Evolutionary conservation across 2,329 filamentous ascomycete genomes (phyloP).

Genomic region (Mollisia scopiformis): DNA sequence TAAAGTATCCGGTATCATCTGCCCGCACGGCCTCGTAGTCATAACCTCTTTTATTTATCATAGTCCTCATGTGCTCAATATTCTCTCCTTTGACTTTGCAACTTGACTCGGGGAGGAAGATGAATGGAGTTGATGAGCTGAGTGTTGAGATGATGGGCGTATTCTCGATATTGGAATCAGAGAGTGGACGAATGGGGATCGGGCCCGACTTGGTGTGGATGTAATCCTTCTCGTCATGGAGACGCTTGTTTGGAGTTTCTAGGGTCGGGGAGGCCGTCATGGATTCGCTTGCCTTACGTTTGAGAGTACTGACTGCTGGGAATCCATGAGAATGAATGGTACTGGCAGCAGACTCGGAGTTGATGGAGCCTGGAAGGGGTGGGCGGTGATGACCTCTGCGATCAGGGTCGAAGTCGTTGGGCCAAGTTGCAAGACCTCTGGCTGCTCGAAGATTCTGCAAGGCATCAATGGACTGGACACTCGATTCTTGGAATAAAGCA

Average conservation of each 20-base stretch:
- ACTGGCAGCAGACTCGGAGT: neutral
- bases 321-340: neutral
- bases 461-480: neutral
- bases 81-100: neutral
- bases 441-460: neutral
- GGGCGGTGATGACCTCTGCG: neutral
- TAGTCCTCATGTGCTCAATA: neutral
- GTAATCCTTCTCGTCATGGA: neutral
- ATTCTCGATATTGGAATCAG: neutral
- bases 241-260: neutral
- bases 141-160: neutral
- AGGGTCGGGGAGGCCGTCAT: neutral
- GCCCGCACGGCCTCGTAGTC: neutral
- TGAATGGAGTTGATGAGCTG: neutral
- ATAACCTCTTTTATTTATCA: neutral
- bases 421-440: neutral
- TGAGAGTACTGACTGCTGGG: neutral
- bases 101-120: neutral
- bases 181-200: neutral
- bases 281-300: neutral
- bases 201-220: neutral
- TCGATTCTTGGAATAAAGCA: neutral
- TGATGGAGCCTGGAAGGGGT: neutral
- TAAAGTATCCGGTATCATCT: neutral
- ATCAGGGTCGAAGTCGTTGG: neutral